Base-by-base conservation (phyloP, 2,329 filamentous ascomycete genomes). In the Fusarium abutilonis region DNA sequence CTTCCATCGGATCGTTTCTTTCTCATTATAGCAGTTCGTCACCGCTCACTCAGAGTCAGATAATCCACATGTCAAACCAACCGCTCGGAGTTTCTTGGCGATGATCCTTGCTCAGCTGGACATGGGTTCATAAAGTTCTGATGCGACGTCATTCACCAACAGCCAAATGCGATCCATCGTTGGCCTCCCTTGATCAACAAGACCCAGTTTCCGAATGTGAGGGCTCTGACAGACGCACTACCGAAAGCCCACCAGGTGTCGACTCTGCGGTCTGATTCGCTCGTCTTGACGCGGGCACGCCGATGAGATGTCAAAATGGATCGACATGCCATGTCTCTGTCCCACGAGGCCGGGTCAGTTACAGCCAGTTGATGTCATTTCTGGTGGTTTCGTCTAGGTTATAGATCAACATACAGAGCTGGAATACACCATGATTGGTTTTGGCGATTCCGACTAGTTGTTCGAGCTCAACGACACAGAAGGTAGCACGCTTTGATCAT, bases 51-150 rank as follows among this genome's bases (percentile, higher is more conserved):
- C 9, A 19, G 26, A 19, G 36, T 19, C n/a, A 50, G 21, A 10
- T 31, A 47, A 36, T 11, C 39, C 54, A 51, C 41, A 50, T 40
- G 14, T 36, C 13, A 35, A 45, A 47, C 60, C 55, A 28, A 38
- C 21, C 45, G 17, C 34, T 61, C 39, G 60, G 60, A 32, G 46
- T 23, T 60, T 60, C 60, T 62, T 50, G 44, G 52, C 46, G 6
- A 42, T 23, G n/a, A 66, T 56, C 63, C 63, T 49, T 66, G 63
- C 42, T 57, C 63, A 66, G 63, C 63, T 66, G 63, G 63, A 61
- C 50, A 55, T 64, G 63, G 48, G 46, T 40, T 38, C 38, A 46
- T 64, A 54, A 49, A 32, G 56, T 63, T 64, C 52, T 64, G 49
- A 64, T 50, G 40, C 56, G 38, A 45, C 45, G 44, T 64, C 62